Evolutionary conservation across 768 basidiomycete species (phyloP).

Genomic region (Tricholoma bakamatsutake): DNA sequence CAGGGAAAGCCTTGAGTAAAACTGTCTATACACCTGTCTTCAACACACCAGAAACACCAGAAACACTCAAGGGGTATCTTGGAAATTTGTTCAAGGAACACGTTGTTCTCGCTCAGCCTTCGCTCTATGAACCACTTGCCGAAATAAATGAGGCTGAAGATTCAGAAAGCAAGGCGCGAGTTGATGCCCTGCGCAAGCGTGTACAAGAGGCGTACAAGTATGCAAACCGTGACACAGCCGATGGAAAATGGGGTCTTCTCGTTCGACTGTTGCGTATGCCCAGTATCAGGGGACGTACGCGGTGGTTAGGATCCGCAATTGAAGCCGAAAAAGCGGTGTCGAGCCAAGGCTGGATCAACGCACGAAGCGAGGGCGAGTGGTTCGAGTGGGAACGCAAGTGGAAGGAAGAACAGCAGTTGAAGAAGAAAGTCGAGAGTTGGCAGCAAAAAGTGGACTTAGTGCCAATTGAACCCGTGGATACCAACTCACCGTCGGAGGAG

Average conservation of each 20-base stretch:
- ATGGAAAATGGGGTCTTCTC: constrained; percentile 43
- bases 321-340: constrained; percentile 19
- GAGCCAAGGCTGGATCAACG: constrained; percentile 28
- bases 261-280: constrained; percentile 33
- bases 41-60: constrained; percentile 10
- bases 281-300: constrained; percentile 32
- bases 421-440: constrained; percentile 22
- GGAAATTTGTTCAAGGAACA: constrained; percentile 19
- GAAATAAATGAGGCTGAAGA: constrained; percentile 8
- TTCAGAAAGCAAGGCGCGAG: constrained; percentile 12
- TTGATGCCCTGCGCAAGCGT: constrained; percentile 25
- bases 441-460: constrained; percentile 16
- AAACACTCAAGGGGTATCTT: constrained; percentile 12
- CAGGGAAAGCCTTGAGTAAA: background rate
- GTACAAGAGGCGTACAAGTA: constrained; percentile 29
- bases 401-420: constrained; percentile 18
- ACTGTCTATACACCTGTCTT: constrained; percentile 15
- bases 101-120: constrained; percentile 20
- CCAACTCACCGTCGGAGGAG: constrained; percentile 8
- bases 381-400: constrained; percentile 36
- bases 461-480: constrained; percentile 1
- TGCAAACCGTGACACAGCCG: constrained; percentile 33
- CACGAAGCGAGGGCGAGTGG: constrained; percentile 47
- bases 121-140: constrained; percentile 10
- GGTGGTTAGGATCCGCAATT: constrained; percentile 21